phyloP scores from a whole-genome alignment of 805 yeast genomes.

The Debaryomyces tyrocola region DNA sequence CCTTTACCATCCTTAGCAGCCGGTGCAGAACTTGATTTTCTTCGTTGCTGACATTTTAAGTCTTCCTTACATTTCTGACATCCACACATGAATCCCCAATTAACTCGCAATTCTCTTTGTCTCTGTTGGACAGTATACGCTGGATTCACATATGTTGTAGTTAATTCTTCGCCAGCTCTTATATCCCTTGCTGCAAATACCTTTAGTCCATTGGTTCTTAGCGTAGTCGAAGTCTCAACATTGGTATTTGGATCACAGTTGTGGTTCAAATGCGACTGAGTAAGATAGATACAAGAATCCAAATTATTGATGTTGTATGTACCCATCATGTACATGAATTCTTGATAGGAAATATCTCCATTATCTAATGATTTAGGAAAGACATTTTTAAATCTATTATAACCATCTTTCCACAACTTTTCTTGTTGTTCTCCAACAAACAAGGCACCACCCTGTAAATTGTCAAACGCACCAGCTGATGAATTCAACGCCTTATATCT shows the following conservation, averaged over 20 bases:
- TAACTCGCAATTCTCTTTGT: slow-evolving; percentile 61
- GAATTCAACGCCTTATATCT: slow-evolving; percentile 61
- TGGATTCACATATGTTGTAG: slow-evolving; percentile 71
- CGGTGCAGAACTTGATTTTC: slow-evolving; percentile 41
- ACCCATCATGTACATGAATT: slow-evolving; percentile 63
- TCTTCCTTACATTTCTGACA: slow-evolving; percentile 69
- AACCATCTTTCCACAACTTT: slow-evolving; percentile 60
- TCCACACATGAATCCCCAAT: slow-evolving; percentile 77
- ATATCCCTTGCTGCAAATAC: slow-evolving; percentile 61
- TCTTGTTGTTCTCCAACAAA: slow-evolving; percentile 58
- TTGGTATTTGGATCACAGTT: slow-evolving; percentile 71
- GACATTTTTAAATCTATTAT: slow-evolving; percentile 46
- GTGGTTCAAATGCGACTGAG: slow-evolving; percentile 75
- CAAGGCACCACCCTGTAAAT: slow-evolving; percentile 51
- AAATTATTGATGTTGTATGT: slow-evolving; percentile 73
- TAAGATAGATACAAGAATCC: slow-evolving; percentile 58
- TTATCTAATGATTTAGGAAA: slow-evolving; percentile 40
- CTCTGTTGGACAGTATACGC: slow-evolving; percentile 60
- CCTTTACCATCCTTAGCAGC: slow-evolving; percentile 22
- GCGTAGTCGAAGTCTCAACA: slow-evolving; percentile 42
- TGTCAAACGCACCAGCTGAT: slow-evolving; percentile 54
- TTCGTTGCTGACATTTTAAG: slow-evolving; percentile 40
- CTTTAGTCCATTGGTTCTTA: slow-evolving; percentile 54
- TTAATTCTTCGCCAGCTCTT: slow-evolving; percentile 63
- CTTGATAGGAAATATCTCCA: slow-evolving; percentile 42